Percentiles rank a stretch among this genome's conserved stretches.
These are phyloP conservation scores for Xylaria sp. DNA, from an alignment of 2,329 filamentous ascomycete genomes.

Conservation along the genomic window DNA sequence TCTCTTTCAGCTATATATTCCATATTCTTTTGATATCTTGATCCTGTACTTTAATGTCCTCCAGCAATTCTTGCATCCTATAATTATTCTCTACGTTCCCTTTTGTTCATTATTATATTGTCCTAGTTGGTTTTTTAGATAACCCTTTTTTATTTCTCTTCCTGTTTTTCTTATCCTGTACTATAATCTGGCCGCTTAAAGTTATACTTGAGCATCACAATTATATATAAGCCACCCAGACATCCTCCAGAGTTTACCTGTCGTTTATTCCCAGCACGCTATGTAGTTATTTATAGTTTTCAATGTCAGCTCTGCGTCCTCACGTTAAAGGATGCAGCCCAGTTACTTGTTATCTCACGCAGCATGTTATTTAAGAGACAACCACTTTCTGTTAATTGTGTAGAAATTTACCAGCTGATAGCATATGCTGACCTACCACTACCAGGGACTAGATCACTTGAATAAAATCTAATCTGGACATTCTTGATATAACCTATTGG, in stretches of 20 bases:
- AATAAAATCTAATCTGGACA: background rate
- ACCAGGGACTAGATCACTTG: constrained; percentile 9
- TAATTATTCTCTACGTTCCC: background rate
- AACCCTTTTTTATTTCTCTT: background rate
- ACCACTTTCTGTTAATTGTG: background rate
- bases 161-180: background rate
- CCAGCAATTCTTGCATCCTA: background rate
- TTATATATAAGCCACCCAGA: background rate
- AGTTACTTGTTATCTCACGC: background rate
- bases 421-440: constrained; percentile 6
- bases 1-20: background rate
- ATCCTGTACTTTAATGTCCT: background rate
- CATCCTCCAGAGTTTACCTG: too few relatives aligned
- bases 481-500: background rate
- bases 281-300: background rate
- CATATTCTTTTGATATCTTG: background rate
- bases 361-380: background rate
- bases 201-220: background rate
- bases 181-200: background rate
- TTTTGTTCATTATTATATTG: background rate
- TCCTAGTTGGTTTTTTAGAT: background rate
- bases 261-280: background rate
- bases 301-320: background rate
- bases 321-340: background rate
- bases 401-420: background rate